Conservation (phyloP, 768 basidiomycete species). For the Serendipita indica region DNA sequence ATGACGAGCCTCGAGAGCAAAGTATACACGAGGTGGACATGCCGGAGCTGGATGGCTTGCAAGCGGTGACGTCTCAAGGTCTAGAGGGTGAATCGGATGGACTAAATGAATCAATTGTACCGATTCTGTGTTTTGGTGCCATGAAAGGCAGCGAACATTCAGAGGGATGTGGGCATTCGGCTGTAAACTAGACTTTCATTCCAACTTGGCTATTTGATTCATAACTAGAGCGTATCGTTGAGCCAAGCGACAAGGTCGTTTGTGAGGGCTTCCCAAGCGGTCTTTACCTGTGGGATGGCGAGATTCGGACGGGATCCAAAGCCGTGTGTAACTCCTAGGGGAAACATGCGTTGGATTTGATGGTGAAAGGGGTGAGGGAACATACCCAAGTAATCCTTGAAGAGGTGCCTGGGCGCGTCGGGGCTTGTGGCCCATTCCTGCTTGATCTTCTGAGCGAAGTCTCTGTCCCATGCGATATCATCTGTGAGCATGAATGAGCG, state of each 20-base stretch:
- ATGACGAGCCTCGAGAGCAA: too few relatives aligned
- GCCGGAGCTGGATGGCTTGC: too few relatives aligned
- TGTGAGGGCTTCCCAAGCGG: background rate
- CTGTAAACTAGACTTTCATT: too few relatives aligned
- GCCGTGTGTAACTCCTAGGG: background rate
- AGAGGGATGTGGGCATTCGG: too few relatives aligned
- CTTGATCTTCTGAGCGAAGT: background rate
- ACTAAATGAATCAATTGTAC: too few relatives aligned
- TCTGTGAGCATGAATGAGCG: background rate
- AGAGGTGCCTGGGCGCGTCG: background rate
- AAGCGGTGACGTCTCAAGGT: too few relatives aligned
- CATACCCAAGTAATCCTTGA: background rate
- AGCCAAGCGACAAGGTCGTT: background rate
- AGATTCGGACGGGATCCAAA: conserved; percentile 7
- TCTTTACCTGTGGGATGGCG: background rate
- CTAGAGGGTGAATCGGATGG: too few relatives aligned
- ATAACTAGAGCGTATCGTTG: background rate
- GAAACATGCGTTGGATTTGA: background rate
- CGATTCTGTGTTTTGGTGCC: too few relatives aligned
- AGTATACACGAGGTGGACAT: too few relatives aligned
- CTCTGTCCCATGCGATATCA: background rate
- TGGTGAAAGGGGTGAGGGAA: background rate
- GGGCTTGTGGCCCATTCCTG: background rate
- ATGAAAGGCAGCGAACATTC: too few relatives aligned
- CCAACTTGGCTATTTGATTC: too few relatives aligned